A percentile compares a stretch with the other conserved stretches of the same genome.
Conservation (phyloP, 345 rosid genomes). For the Salix viminalis region DNA sequence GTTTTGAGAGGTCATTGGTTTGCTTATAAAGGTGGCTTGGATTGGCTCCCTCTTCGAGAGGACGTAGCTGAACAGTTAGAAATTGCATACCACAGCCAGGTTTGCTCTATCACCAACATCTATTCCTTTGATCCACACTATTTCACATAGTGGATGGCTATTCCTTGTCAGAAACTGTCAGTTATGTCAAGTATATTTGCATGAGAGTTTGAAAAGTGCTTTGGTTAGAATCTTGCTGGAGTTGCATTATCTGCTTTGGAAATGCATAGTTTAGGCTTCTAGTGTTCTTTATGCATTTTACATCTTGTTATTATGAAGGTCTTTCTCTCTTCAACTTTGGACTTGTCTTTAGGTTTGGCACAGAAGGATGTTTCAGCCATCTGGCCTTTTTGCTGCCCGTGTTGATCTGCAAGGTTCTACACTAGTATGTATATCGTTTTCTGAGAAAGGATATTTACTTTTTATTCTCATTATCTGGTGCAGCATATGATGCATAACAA, state of each 20-base stretch:
- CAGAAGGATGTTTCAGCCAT: constrained; percentile 84
- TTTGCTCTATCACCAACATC: constrained; percentile 16
- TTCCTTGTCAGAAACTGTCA: not conserved
- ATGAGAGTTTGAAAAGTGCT: not conserved
- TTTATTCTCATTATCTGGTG: constrained; percentile 4
- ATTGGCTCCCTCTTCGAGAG: constrained; percentile 94
- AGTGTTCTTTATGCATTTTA: not conserved
- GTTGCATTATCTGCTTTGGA: not conserved
- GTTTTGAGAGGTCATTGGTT: constrained; percentile 98
- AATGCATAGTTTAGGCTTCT: not conserved
- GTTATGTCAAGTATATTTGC: not conserved
- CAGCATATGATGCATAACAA: constrained; percentile 9
- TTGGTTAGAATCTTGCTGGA: not conserved
- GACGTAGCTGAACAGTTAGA: constrained; percentile 89
- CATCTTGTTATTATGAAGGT: not conserved
- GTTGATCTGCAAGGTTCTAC: constrained; percentile 82
- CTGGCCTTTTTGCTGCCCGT: constrained; percentile 97
- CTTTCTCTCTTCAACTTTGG: constrained; percentile 2
- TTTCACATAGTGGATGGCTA: not conserved
- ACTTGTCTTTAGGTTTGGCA: constrained; percentile 77
- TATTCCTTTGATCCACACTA: not conserved
- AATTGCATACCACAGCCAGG: constrained; percentile 75
- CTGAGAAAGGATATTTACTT: not conserved
- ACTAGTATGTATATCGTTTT: constrained; percentile 45
- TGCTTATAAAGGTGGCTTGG: constrained; percentile 86